Base-by-base conservation (phyloP, 306 rosid species). In the Ammopiptanthus mongolicus region DNA sequence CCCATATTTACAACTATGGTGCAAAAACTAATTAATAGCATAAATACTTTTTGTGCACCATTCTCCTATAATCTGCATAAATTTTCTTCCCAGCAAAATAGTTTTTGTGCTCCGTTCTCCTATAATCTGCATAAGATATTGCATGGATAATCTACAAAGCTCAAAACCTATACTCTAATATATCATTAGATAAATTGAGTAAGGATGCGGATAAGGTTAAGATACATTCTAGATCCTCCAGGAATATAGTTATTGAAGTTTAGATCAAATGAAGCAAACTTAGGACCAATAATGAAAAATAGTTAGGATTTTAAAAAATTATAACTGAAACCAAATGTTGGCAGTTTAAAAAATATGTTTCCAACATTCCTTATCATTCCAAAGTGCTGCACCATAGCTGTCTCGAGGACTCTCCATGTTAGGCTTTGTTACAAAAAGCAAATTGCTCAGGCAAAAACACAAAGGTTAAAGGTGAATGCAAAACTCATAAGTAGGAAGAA, bases 391-490 rank as follows among this genome's bases (percentile, higher is more conserved):
- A 69, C 97, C 97, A 76, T 84, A 90, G 83, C 90, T 92, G 80
- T 95, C 92, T 80, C 92, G 89, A 68, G 97, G 99, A 76, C 97
- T 91, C 81, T 95, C 99, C 8, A 93, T 89, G 77, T 95, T 95
- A 78, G 97, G 96, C 84, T 92, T 97, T 95, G 96, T 74, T 33
- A 73, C 56, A 68, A 77, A 84, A 83, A 80, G 65, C 66, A 64
- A 66, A 61, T 15, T 59, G 67, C 76, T 84, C 70, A 88, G 86
- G 65, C 68, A 83, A 67, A 59, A 63, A 77, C 36, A 1, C 3
- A 66, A n/a, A n/a, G n/a, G n/a, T n/a, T n/a, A n/a, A n/a, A 42
- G 46, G 33, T 67, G 61, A 34, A 81, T 17, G 65, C 39, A 61
- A 65, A 78, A 65, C 52, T 39, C 61, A 51, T 58, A 51, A 47